These are phyloP conservation scores for Globisporangium nagaii DNA, from an alignment of 352 stramenopile genomes.

Conservation along the genomic window DNA sequence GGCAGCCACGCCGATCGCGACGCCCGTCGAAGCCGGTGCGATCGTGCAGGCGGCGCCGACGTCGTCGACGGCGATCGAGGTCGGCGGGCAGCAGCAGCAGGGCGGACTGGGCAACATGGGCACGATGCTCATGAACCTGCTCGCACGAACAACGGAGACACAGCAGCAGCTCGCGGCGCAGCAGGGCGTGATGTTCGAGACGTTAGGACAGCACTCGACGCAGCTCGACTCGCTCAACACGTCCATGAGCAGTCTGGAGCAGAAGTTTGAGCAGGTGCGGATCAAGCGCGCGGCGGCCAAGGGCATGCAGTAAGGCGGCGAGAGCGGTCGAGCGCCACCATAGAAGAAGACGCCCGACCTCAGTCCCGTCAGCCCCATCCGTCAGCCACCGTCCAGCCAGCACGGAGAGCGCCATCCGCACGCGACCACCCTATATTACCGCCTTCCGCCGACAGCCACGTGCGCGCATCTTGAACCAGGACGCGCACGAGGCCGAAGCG, in stretches of 20 bases:
- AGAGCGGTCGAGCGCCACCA: background rate
- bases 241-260: slow-evolving; percentile 72
- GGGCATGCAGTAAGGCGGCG: slow-evolving; percentile 2
- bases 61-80: slow-evolving; percentile 61
- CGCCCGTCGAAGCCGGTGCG: slow-evolving; percentile 24
- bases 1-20: slow-evolving; percentile 7
- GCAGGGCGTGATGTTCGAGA: slow-evolving; percentile 86
- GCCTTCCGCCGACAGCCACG: background rate
- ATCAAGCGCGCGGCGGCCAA: slow-evolving; percentile 35
- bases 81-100: slow-evolving; percentile 53
- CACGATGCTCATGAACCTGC: slow-evolving; percentile 85
- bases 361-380: too few species aligned
- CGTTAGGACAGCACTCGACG: slow-evolving; percentile 72
- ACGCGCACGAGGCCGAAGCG: background rate
- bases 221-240: slow-evolving; percentile 70
- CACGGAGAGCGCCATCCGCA: too few species aligned
- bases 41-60: slow-evolving; percentile 36
- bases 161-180: slow-evolving; percentile 82
- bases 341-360: slow-evolving; percentile 9
- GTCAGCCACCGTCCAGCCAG: too few species aligned
- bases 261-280: slow-evolving; percentile 73
- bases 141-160: slow-evolving; percentile 78
- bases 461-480: background rate
- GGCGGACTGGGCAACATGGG: slow-evolving; percentile 78
- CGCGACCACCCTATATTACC: slow-evolving; percentile 5